Evolutionary conservation across 108 stramenopile species (phyloP).

Genomic region (Aurantiochytrium sp.): DNA sequence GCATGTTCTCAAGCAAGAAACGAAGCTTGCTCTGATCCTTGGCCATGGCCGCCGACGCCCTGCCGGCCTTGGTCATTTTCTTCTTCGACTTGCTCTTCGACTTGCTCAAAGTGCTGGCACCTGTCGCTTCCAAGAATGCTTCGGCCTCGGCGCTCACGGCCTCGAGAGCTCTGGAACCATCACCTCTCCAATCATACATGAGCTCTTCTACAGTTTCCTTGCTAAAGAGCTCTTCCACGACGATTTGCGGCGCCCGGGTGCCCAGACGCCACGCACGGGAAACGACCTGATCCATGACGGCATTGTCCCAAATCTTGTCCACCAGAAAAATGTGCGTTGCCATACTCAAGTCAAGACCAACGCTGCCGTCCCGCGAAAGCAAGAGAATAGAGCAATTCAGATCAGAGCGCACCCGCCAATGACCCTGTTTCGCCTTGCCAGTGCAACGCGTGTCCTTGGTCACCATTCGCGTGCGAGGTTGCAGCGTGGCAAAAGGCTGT

Average conservation of each 20-base stretch:
- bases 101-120: too few relatives aligned
- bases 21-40: neutral
- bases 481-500: neutral
- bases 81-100: too few relatives aligned
- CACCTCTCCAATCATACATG: neutral
- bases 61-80: neutral
- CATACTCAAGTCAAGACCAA: neutral
- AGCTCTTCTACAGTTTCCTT: neutral
- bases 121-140: neutral
- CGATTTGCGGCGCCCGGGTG: neutral
- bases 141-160: neutral
- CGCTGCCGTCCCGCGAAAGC: conserved; percentile 5
- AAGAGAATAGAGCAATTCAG: neutral
- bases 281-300: neutral
- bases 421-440: neutral
- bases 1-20: neutral
- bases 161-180: neutral
- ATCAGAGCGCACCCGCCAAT: neutral
- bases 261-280: conserved; percentile 9
- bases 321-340: neutral
- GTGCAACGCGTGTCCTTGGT: neutral
- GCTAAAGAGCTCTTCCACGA: neutral
- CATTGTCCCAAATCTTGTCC: conserved; percentile 6
- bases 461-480: neutral
- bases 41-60: neutral